These are phyloP conservation scores for Calonectria henricotiae DNA, from an alignment of 2,329 filamentous ascomycete species.

Conservation along the genomic window DNA sequence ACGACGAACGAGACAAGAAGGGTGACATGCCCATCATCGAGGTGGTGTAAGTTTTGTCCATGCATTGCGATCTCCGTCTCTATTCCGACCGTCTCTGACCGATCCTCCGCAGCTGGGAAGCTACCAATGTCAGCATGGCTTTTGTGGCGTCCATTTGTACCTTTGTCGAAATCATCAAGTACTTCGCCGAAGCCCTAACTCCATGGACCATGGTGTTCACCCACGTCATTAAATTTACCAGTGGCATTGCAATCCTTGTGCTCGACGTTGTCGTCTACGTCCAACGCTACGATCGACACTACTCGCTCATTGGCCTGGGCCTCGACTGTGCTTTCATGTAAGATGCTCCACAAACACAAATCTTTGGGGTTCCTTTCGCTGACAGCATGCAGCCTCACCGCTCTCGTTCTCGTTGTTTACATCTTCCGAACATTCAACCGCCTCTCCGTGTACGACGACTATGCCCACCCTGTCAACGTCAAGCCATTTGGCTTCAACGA, in stretches of 20 bases:
- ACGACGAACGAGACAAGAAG: conserved; percentile 60
- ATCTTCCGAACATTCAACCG: conserved; percentile 66
- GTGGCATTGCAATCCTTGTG: conserved; percentile 65
- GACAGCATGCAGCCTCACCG: conserved; percentile 54
- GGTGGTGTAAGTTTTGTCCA: conserved; percentile 63
- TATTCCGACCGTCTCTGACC: background rate
- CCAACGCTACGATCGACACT: conserved; percentile 63
- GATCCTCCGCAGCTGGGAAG: conserved; percentile 67
- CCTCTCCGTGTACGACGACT: conserved; percentile 67
- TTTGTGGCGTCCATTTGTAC: conserved; percentile 65
- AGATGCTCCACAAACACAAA: conserved; percentile 46
- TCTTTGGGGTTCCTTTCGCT: conserved; percentile 9
- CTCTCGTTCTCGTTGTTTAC: conserved; percentile 65
- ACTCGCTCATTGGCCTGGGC: conserved; percentile 66
- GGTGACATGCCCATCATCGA: conserved; percentile 64
- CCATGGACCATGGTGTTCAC: conserved; percentile 70
- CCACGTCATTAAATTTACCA: conserved; percentile 67
- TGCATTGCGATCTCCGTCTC: conserved; percentile 32
- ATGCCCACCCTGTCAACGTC: conserved; percentile 66
- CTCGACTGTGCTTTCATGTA: conserved; percentile 69
- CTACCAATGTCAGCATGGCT: conserved; percentile 68
- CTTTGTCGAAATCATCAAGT: conserved; percentile 65
- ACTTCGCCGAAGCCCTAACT: conserved; percentile 67
- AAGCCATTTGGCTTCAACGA: conserved; percentile 67
- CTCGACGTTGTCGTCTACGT: conserved; percentile 70